A percentile compares a stretch with the other conserved stretches of the same genome.
These are phyloP conservation scores for Albugo laibachii DNA, from an alignment of 352 stramenopile species.

Conservation along the genomic window DNA sequence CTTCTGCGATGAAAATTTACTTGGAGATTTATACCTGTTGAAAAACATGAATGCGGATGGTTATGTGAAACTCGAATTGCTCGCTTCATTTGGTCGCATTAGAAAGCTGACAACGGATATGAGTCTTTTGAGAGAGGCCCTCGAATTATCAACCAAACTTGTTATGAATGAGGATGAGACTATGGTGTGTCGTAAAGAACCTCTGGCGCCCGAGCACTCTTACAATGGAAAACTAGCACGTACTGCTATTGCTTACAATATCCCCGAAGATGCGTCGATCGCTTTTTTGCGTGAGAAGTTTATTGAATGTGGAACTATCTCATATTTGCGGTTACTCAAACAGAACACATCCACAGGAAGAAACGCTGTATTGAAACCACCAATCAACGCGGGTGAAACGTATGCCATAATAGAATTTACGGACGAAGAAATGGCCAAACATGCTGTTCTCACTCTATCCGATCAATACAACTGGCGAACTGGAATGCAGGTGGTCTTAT, in stretches of 20 bases:
- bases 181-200: constrained; percentile 76
- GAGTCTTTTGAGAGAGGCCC: constrained; percentile 56
- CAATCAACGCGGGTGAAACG: constrained; percentile 70
- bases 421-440: constrained; percentile 78
- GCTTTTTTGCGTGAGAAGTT: constrained; percentile 72
- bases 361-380: constrained; percentile 75
- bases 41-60: constrained; percentile 82
- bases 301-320: constrained; percentile 61
- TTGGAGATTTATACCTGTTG: constrained; percentile 64
- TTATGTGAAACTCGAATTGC: constrained; percentile 70
- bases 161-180: constrained; percentile 62
- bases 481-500: constrained; percentile 75
- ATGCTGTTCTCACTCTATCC: constrained; percentile 70
- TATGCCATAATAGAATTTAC: constrained; percentile 81
- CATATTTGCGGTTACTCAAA: constrained; percentile 74
- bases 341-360: constrained; percentile 72
- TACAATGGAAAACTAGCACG: constrained; percentile 73
- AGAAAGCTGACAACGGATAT: constrained; percentile 77
- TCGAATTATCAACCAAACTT: constrained; percentile 72
- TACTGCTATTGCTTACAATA: constrained; percentile 75
- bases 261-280: constrained; percentile 69
- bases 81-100: constrained; percentile 66
- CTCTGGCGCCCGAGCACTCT: constrained; percentile 50
- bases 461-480: constrained; percentile 78
- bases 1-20: constrained; percentile 77